Percentiles rank a stretch among this genome's conserved stretches.
Evolutionary conservation across 192 early-diverging fungal genomes (phyloP).

Genomic region (Borealophlyctis nickersoniae): DNA sequence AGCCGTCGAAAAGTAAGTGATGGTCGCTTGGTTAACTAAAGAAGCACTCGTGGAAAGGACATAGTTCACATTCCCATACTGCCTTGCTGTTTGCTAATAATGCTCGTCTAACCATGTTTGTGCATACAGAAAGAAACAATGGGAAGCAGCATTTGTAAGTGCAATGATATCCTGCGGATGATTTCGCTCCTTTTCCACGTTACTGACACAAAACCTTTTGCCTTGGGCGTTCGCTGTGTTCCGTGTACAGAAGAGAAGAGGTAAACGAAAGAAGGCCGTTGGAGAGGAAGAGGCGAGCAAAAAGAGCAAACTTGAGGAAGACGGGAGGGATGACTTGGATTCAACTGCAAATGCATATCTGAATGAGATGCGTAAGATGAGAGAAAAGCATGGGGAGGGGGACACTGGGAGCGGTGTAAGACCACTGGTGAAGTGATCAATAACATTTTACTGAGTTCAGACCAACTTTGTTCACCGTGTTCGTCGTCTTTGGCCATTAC

Average conservation of each 20-base stretch:
- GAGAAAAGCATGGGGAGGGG: slow-evolving; percentile 36
- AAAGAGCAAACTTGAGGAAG: slow-evolving; percentile 1
- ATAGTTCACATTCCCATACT: neutral
- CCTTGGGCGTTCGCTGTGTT: no score
- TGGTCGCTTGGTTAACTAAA: neutral
- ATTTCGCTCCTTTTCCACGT: neutral
- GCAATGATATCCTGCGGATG: neutral
- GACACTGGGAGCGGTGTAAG: slow-evolving; percentile 18
- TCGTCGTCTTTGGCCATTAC: no score
- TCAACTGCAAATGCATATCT: slow-evolving; percentile 16
- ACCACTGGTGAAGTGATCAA: slow-evolving; percentile 17
- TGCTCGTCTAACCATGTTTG: no score
- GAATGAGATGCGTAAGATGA: slow-evolving; percentile 31
- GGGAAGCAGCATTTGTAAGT: slow-evolving; percentile 32
- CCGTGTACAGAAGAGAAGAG: slow-evolving; percentile 6
- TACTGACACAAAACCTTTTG: neutral
- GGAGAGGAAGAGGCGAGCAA: neutral
- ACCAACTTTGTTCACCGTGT: no score
- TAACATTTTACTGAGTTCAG: no score
- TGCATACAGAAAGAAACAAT: slow-evolving; percentile 71
- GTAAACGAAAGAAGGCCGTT: slow-evolving; percentile 9
- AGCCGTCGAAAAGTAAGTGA: slow-evolving; percentile 79
- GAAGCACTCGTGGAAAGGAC: neutral
- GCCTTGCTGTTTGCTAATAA: neutral
- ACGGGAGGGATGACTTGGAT: slow-evolving; percentile 9